These are phyloP conservation scores for Heterobasidion occidentale DNA, from an alignment of 1,284 basidiomycete genomes.

Conservation along the genomic window DNA sequence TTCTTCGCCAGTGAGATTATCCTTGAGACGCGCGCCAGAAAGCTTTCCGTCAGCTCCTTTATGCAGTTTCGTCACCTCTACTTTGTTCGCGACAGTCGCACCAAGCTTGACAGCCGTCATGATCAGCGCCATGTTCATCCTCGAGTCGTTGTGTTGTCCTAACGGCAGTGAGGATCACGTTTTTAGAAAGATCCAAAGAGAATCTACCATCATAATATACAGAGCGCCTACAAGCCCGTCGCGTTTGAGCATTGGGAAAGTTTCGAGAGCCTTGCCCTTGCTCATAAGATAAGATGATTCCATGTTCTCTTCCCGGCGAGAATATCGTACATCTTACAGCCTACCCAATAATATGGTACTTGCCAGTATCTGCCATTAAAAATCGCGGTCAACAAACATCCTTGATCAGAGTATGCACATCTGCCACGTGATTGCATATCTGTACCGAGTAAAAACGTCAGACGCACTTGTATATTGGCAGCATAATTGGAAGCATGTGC, in stretches of 20 bases:
- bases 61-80: slow-evolving; percentile 76
- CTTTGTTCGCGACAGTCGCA: slow-evolving; percentile 86
- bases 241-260: slow-evolving; percentile 93
- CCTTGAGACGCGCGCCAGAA: slow-evolving; percentile 72
- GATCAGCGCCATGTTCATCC: slow-evolving; percentile 94
- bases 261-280: slow-evolving; percentile 86
- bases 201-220: slow-evolving; percentile 91
- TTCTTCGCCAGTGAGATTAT: slow-evolving; percentile 79
- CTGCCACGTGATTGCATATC: not conserved
- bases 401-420: not conserved
- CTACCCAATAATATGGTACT: slow-evolving; percentile 92
- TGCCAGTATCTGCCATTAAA: slow-evolving; percentile 79
- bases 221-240: slow-evolving; percentile 88
- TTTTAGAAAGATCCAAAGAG: not conserved
- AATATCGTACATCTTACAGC: slow-evolving; percentile 95
- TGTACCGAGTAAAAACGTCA: not conserved
- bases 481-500: slow-evolving; percentile 90
- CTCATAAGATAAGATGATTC: slow-evolving; percentile 93
- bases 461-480: slow-evolving; percentile 80
- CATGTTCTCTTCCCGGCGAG: slow-evolving; percentile 97
- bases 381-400: not conserved
- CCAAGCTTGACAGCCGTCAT: slow-evolving; percentile 95
- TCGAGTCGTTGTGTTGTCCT: slow-evolving; percentile 97
- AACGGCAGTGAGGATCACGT: not conserved
- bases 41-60: slow-evolving; percentile 67